phyloP scores from a whole-genome alignment of 805 yeast species.

The Candida ficus region DNA sequence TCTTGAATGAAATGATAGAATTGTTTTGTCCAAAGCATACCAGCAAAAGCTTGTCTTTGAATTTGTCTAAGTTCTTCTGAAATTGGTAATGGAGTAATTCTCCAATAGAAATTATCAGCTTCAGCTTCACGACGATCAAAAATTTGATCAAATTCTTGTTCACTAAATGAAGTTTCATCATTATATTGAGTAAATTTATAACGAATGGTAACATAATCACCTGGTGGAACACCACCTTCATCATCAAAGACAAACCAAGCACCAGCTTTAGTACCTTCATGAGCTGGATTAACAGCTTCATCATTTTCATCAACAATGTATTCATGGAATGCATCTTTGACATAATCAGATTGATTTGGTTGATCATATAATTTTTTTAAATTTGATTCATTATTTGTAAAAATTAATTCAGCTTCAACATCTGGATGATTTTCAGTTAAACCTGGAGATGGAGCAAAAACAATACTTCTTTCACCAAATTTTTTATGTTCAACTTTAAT shows the following conservation, averaged over 20 bases:
- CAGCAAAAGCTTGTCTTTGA: constrained; percentile 93
- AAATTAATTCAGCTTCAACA: constrained; percentile 69
- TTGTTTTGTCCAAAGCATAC: constrained; percentile 90
- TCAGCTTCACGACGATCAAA: constrained; percentile 74
- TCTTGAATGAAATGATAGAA: constrained; percentile 81
- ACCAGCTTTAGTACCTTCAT: constrained; percentile 73
- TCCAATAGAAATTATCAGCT: constrained; percentile 91
- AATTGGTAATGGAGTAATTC: constrained; percentile 78
- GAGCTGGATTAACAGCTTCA: constrained; percentile 63
- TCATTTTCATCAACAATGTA: constrained; percentile 57
- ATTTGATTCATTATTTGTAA: constrained; percentile 90
- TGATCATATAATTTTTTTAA: constrained; percentile 59
- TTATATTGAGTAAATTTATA: constrained; percentile 59
- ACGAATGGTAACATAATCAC: constrained; percentile 81
- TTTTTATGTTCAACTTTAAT: constrained; percentile 62
- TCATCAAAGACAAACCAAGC: constrained; percentile 80
- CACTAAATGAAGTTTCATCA: constrained; percentile 49
- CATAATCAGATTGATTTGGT: constrained; percentile 45
- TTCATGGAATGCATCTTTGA: constrained; percentile 92
- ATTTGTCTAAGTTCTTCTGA: constrained; percentile 73
- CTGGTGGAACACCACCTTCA: constrained; percentile 75
- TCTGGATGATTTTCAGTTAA: constrained; percentile 50
- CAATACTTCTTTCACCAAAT: constrained; percentile 57
- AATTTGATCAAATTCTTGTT: constrained; percentile 63
- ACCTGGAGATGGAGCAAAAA: constrained; percentile 83